Evolutionary conservation across 2,329 filamentous ascomycete genomes (phyloP).

Genomic region (Parastagonospora nodorum): DNA sequence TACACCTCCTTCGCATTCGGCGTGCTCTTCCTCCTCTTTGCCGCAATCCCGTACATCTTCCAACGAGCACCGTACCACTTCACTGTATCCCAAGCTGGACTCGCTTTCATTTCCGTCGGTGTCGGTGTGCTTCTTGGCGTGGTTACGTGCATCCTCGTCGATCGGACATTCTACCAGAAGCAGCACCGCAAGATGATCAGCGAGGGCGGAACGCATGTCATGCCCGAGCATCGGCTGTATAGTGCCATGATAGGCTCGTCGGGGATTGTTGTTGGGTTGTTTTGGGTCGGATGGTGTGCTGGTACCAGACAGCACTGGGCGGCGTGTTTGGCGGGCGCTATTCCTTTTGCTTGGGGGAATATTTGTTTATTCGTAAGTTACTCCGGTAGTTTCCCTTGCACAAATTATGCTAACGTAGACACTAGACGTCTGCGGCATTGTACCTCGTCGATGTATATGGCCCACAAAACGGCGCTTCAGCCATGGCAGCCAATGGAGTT

Average conservation of each 20-base stretch:
- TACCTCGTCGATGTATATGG: conserved; percentile 43
- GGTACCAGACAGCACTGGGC: conserved; percentile 55
- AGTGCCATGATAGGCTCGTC: conserved; percentile 63
- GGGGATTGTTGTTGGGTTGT: conserved; percentile 59
- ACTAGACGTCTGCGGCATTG: conserved; percentile 31
- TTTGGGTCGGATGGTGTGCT: conserved; percentile 67
- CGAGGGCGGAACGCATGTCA: conserved; percentile 38
- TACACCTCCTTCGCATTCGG: conserved; percentile 45
- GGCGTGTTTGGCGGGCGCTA: conserved; percentile 56
- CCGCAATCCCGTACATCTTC: conserved; percentile 42
- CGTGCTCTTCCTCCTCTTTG: conserved; percentile 45
- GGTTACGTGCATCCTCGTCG: conserved; percentile 40
- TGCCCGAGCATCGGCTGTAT: conserved; percentile 64
- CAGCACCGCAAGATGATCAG: conserved; percentile 31
- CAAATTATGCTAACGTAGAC: not conserved
- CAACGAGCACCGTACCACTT: conserved; percentile 37
- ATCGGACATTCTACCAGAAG: conserved; percentile 44
- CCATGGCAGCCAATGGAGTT: conserved; percentile 47
- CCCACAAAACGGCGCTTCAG: conserved; percentile 39
- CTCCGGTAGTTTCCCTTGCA: too few species aligned
- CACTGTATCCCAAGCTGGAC: conserved; percentile 32
- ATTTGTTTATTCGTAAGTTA: conserved; percentile 63
- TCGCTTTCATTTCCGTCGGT: conserved; percentile 41
- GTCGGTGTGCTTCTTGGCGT: conserved; percentile 36
- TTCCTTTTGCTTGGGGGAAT: conserved; percentile 66